These are phyloP conservation scores for Phlyctochytrium planicorne DNA, from an alignment of 192 early-diverging fungal genomes.

Conservation along the genomic window DNA sequence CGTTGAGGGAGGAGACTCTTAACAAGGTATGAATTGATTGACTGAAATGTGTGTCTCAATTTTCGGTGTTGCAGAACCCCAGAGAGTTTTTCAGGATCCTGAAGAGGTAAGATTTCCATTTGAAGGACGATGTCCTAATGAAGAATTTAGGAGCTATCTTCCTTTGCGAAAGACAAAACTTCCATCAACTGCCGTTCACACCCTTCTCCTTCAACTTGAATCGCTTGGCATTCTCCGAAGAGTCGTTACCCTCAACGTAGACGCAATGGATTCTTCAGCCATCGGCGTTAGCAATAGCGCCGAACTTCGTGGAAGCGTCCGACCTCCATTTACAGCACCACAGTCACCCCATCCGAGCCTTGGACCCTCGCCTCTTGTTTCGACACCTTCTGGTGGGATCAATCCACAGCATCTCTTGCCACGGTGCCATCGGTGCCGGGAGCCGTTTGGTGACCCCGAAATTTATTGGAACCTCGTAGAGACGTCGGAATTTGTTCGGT, in stretches of 20 bases:
- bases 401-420: too few relatives aligned
- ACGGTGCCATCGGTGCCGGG: too few relatives aligned
- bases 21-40: too few relatives aligned
- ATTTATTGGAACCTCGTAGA: background rate
- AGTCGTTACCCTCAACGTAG: background rate
- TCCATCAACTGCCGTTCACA: background rate
- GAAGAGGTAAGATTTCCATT: too few relatives aligned
- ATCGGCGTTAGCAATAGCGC: background rate
- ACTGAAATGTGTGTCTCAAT: too few relatives aligned
- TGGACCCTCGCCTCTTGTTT: too few relatives aligned
- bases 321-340: background rate
- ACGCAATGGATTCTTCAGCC: background rate
- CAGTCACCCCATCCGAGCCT: too few relatives aligned
- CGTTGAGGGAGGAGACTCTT: background rate
- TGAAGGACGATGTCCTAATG: too few relatives aligned
- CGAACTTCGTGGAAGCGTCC: background rate
- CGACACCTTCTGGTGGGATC: too few relatives aligned
- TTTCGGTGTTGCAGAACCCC: background rate
- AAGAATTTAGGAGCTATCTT: too few relatives aligned
- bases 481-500: background rate
- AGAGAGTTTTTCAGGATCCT: conserved; percentile 1
- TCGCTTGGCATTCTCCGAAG: background rate
- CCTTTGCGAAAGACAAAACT: background rate
- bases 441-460: too few relatives aligned
- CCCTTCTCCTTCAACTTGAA: background rate